Evolutionary conservation across 305 asterid species (phyloP), one percentile per base, ranked within the genome.

Genomic region (Plantago coronopus): DNA sequence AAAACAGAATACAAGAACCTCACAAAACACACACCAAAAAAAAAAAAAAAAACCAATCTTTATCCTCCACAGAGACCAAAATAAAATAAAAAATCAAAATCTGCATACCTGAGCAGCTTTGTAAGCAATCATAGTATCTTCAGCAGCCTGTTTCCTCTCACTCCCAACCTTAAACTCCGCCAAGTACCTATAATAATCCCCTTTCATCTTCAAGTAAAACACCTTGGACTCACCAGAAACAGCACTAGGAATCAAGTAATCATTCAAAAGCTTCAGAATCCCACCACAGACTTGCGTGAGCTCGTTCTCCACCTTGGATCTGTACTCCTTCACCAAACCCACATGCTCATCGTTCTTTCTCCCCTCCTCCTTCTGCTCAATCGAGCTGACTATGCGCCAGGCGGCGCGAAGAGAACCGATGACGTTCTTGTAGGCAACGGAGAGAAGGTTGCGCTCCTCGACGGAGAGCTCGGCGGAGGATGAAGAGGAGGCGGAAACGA

Each of bases 41-140:
- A 40, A 25, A 19, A 19, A 40, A 20, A 49, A 29, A 12, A 31
- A 45, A 19, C 38, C 0, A 48, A 25, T 20, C 12, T 27, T 27
- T 27, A 27, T 27, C 4, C 34, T 27, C 4, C 34, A 3, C 0
- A 27, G 7, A 27, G 7, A 27, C 2, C 3, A 27, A 27, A 27
- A n/a, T n/a, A n/a, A n/a, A n/a, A n/a, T n/a, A n/a, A n/a, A n/a
- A n/a, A n/a, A n/a, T n/a, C n/a, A n/a, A n/a, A n/a, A n/a, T n/a
- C n/a, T n/a, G n/a, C n/a, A n/a, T 64, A 83, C 87, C 87, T 81
- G 87, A 66, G 91, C 91, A 17, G 86, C 86, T 72, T 79, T 79
- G 69, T 81, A 84, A 22, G 88, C 72, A 25, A 74, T 38, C 91
- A 84, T 75, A 25, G 88, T 84, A 40, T 78, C 79, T 75, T 81